A percentile compares a stretch with the other conserved stretches of the same genome.
These are phyloP conservation scores for Nidularia pulvinata DNA, from an alignment of 768 basidiomycete genomes.

Conservation along the genomic window DNA sequence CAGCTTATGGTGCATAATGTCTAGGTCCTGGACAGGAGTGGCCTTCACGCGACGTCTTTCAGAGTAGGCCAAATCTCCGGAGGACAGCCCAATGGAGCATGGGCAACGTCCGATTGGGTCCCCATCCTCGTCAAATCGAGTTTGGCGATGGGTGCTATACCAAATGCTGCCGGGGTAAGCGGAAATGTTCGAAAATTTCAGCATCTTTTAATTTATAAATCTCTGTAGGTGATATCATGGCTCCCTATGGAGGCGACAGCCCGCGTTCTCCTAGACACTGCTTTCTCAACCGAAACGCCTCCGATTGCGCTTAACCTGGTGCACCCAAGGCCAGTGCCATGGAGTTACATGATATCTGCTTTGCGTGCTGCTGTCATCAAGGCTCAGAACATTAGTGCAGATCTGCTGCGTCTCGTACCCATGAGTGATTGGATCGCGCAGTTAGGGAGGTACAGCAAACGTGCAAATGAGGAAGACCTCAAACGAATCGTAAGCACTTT, in stretches of 20 bases:
- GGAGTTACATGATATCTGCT: constrained; percentile 18
- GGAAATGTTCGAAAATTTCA: background rate
- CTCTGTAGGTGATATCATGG: constrained; percentile 26
- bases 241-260: constrained; percentile 32
- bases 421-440: constrained; percentile 23
- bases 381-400: constrained; percentile 4
- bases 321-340: constrained; percentile 30
- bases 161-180: constrained; percentile 22
- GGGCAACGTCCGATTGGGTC: constrained; percentile 36
- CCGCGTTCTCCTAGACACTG: constrained; percentile 25
- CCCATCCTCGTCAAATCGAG: constrained; percentile 35
- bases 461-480: constrained; percentile 19
- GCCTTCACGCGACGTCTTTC: constrained; percentile 22
- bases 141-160: constrained; percentile 20
- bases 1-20: background rate
- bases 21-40: constrained; percentile 25
- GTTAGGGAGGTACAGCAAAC: constrained; percentile 16
- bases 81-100: constrained; percentile 27
- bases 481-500: constrained; percentile 24
- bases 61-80: constrained; percentile 36
- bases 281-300: constrained; percentile 10
- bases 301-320: constrained; percentile 30
- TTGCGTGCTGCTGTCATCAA: constrained; percentile 14
- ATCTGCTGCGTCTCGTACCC: constrained; percentile 15
- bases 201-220: constrained; percentile 9